Base-by-base conservation (phyloP, 2,329 filamentous ascomycete species). In the Massarina eburnea region DNA sequence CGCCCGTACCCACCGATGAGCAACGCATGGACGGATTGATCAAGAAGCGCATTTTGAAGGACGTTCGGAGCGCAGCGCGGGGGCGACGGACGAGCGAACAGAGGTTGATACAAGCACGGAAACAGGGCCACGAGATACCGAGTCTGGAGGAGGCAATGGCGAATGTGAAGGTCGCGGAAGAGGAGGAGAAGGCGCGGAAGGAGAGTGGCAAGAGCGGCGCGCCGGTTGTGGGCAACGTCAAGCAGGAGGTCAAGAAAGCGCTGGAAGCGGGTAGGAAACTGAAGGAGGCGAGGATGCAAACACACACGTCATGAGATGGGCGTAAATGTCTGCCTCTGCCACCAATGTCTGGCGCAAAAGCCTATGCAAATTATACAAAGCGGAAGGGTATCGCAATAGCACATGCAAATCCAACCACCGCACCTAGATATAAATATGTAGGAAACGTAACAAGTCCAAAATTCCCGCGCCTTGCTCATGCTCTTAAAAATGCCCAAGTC, bases 1-100 rank as follows among this genome's bases (percentile, higher is more conserved):
- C 86, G 4, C 77, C 82, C 0, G 76, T 94, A 9, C 85, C 85
- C 20, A 83, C 78, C 0, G 67, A 82, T 36, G 81, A 83, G 41
- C 82, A 91, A 68, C 74, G 81, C 34, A 75, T 82, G 57, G 76
- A 67, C 40, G 73, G 75, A 41, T 77, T 80, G 46, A 77, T 83
- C 39, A 71, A 72, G 22, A 78, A 82, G 67, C 79, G 79, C 45
- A 71, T 74, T 24, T 73, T 72, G 27, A 89, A 88, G 68, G 74
- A 80, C 32, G 75, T 80, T 55, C 73, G 82, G 42, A 73, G 74
- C 49, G 70, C 73, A n/a, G 63, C 65, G 7, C 53, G 54, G 26
- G 68, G 70, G 8, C 52, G 68, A 15, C 22, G 45, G 14, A 49
- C 54, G 17, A 68, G 66, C 36, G 46, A 59, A 30, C 45, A 57